Evolutionary conservation across 2,329 filamentous ascomycete species (phyloP).

Genomic region (Tothia fuscella): DNA sequence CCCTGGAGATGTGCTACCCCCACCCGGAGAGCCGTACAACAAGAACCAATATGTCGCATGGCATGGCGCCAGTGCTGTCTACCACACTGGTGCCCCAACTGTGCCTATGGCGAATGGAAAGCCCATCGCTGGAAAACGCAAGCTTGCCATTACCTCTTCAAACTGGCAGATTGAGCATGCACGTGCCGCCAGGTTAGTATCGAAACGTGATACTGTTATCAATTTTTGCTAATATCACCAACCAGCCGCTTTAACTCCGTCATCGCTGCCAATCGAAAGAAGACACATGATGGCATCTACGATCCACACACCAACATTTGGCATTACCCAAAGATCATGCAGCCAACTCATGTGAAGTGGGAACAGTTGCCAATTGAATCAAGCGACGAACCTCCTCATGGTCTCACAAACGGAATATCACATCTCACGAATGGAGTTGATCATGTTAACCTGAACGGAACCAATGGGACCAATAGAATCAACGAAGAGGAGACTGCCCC

Average conservation of each 20-base stretch:
- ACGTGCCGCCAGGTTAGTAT: constrained; percentile 67
- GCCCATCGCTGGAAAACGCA: constrained; percentile 61
- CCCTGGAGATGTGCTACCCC: constrained; percentile 68
- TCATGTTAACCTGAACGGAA: constrained; percentile 13
- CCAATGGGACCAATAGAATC: constrained; percentile 6
- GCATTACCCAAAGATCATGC: constrained; percentile 78
- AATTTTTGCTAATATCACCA: constrained; percentile 13
- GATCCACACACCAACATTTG: constrained; percentile 89
- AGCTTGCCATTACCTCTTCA: constrained; percentile 76
- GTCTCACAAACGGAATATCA: constrained; percentile 14
- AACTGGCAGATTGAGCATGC: constrained; percentile 98
- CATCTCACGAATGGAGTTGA: constrained; percentile 23
- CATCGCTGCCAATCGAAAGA: constrained; percentile 55
- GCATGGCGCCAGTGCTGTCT: constrained; percentile 93
- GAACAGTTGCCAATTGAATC: constrained; percentile 33
- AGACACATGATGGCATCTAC: constrained; percentile 67
- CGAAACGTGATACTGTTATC: not conserved
- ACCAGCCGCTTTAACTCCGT: constrained; percentile 70
- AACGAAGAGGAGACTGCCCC: constrained; percentile 6
- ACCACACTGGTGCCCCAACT: constrained; percentile 69
- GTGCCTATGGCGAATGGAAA: constrained; percentile 68
- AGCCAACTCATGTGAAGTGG: constrained; percentile 77
- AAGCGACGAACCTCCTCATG: constrained; percentile 12
- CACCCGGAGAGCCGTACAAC: constrained; percentile 80
- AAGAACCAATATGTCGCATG: constrained; percentile 98